A percentile compares a stretch with the other conserved stretches of the same genome.
These are phyloP conservation scores for Xylaria palmicola DNA, from an alignment of 495 filamentous ascomycete genomes.

Conservation along the genomic window DNA sequence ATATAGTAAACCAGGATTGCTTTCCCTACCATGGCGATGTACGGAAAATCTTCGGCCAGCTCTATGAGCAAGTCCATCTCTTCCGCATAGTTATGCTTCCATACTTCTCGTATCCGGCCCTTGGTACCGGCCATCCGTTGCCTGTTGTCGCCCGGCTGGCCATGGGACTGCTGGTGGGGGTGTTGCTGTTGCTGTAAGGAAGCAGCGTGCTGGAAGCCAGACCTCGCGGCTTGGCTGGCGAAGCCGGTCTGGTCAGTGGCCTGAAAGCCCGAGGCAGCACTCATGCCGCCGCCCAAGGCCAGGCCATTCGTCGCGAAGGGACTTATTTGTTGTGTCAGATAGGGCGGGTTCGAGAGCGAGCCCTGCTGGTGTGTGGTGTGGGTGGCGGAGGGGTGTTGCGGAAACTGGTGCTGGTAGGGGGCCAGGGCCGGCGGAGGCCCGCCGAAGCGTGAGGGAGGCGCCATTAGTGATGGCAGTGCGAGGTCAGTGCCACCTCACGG, in stretches of 20 bases:
- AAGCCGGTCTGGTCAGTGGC: conserved; percentile 75
- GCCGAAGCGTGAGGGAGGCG: conserved; percentile 31
- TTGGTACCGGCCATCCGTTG: conserved; percentile 50
- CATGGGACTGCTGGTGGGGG: conserved; percentile 55
- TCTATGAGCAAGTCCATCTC: conserved; percentile 80
- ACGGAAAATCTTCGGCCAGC: conserved; percentile 85
- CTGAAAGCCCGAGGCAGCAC: conserved; percentile 48
- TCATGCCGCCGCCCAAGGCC: conserved; percentile 54
- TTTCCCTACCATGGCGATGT: conserved; percentile 86
- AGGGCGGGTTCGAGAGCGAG: conserved; percentile 36
- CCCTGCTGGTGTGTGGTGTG: conserved; percentile 44
- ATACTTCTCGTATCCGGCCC: conserved; percentile 88
- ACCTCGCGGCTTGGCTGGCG: conserved; percentile 84
- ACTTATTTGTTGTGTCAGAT: conserved; percentile 62
- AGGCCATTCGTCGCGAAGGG: conserved; percentile 64
- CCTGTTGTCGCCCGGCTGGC: conserved; percentile 45
- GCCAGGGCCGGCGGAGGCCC: conserved; percentile 32
- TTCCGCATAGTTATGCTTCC: conserved; percentile 85
- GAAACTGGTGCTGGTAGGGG: conserved; percentile 49
- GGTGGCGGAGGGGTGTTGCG: conserved; percentile 19
- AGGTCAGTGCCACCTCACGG: not conserved
- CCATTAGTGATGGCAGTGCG: conserved; percentile 24
- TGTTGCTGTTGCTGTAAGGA: conserved; percentile 59
- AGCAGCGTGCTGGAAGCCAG: conserved; percentile 78
- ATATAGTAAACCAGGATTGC: not conserved